Evolutionary conservation across 805 yeast species (phyloP), one percentile per base, ranked within the genome.

Genomic region (Ogataea allantospora): DNA sequence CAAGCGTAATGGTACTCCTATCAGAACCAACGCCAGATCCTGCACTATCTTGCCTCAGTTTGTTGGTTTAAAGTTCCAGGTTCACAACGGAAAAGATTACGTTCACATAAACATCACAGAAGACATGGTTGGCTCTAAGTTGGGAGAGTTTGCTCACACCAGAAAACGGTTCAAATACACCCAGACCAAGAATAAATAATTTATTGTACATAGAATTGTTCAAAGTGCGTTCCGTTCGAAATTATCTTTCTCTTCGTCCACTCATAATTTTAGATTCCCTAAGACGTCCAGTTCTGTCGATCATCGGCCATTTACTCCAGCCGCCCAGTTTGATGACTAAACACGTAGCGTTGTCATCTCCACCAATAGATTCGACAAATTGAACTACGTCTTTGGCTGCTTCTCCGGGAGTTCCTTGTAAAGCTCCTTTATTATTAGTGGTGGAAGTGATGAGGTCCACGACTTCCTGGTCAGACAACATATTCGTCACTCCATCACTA

Each of bases 291-390:
- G 97, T 88, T 32, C 95, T 66, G 63, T 91, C 98, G 4, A 69
- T 54, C 39, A 74, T 63, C 6, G 93, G 91, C 97, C 99, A 93
- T 38, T 78, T 74, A 5, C 96, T 96, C 99, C 99, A 93, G 7
- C 96, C 96, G 23, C 75, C 71, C 39, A 93, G 66, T 42, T 95
- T 68, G 8, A 91, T 62, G 4, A 93, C 85, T 45, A 83, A 54
- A 57, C 96, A 88, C 2, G 97, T 88, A n/a, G 98, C 95, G 62
- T 93, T 93, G 59, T 93, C 99, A 53, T 86, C 88, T 2, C 95
- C 93, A 10, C 95, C 95, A 7, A 89, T 74, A 27, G 85, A 85
- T 56, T 83, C 88, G 8, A 88, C 83, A 58, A 80, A 93, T 51
- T 80, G 74, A 9, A 91, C 77, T 13, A 93, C 84, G 57, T 89